Evolutionary conservation across 345 rosid species (phyloP).

Genomic region (Citrus cavaleriei): DNA sequence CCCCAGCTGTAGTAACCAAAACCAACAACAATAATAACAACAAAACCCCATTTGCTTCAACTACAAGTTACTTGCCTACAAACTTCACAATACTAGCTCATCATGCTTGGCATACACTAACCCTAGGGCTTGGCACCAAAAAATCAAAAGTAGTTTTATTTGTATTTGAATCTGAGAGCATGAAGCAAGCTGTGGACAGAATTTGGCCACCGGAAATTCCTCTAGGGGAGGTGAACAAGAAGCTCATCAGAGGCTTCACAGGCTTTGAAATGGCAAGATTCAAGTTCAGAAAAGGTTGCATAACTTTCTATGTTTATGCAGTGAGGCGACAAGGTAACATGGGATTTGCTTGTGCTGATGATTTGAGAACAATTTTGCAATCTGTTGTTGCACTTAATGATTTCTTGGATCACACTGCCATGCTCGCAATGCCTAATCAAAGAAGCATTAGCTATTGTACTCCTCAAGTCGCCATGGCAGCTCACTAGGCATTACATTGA

Average conservation of each 20-base stretch:
- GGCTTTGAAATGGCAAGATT: conserved; percentile 90
- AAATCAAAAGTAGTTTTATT: conserved; percentile 77
- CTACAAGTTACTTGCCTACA: conserved; percentile 81
- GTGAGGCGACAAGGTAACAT: conserved; percentile 50
- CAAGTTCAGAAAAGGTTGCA: conserved; percentile 90
- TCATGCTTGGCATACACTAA: conserved; percentile 95
- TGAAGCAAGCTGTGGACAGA: conserved; percentile 54
- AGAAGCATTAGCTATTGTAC: conserved; percentile 57
- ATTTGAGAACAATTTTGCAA: conserved; percentile 64
- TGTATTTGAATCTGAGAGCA: conserved; percentile 74
- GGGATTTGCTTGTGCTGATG: conserved; percentile 76
- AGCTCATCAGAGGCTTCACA: conserved; percentile 55
- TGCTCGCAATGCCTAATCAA: conserved; percentile 93
- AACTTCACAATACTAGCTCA: conserved; percentile 94
- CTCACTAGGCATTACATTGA: conserved; percentile 37
- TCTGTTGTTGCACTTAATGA: conserved; percentile 88
- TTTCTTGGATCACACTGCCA: conserved; percentile 95
- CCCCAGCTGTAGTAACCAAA: conserved; percentile 29
- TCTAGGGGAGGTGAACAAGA: conserved; percentile 84
- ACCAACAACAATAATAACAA: conserved; percentile 10
- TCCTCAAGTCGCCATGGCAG: conserved; percentile 71
- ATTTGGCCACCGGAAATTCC: conserved; percentile 86
- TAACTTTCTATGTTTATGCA: conserved; percentile 95
- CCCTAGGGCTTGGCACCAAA: conserved; percentile 86
- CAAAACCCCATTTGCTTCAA: conserved; percentile 59